A percentile compares a stretch with the other conserved stretches of the same genome.
Evolutionary conservation across 1,284 basidiomycete species (phyloP).

Genomic region (Irpex sp.): DNA sequence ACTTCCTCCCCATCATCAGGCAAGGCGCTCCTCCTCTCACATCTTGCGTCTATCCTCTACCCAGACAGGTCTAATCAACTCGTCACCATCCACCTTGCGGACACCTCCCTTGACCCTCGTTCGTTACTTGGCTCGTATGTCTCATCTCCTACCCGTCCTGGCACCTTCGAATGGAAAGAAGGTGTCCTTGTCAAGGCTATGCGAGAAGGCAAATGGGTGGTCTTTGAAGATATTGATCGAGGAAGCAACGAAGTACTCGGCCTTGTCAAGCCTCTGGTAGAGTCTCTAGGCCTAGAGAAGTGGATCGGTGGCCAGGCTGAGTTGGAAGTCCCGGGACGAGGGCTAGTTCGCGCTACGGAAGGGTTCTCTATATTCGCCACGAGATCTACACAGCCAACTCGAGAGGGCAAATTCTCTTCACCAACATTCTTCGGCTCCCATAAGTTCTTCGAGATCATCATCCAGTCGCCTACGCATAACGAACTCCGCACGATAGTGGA

Average conservation of each 20-base stretch:
- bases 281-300: conserved; percentile 73
- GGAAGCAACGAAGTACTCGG: conserved; percentile 86
- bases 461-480: conserved; percentile 56
- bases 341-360: conserved; percentile 67
- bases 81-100: conserved; percentile 87
- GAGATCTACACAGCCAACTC: conserved; percentile 52
- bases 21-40: conserved; percentile 80
- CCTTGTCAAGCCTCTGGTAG: conserved; percentile 77
- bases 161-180: conserved; percentile 96
- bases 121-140: conserved; percentile 92
- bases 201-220: conserved; percentile 89
- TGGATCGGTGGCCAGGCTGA: conserved; percentile 74
- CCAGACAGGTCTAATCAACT: conserved; percentile 59
- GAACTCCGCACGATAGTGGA: conserved; percentile 74
- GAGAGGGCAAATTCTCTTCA: conserved; percentile 40
- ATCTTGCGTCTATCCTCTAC: conserved; percentile 68
- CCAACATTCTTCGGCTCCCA: conserved; percentile 80
- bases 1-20: conserved; percentile 90
- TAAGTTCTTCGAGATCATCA: conserved; percentile 72
- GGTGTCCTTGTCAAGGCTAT: conserved; percentile 92
- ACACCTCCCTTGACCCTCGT: conserved; percentile 93
- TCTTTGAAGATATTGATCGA: conserved; percentile 91
- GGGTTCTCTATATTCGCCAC: conserved; percentile 82
- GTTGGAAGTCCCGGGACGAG: conserved; percentile 69
- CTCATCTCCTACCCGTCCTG: conserved; percentile 83